A percentile compares a stretch with the other conserved stretches of the same genome.
phyloP scores from a whole-genome alignment of 495 filamentous ascomycete genomes.

The Penicillium steckii region DNA sequence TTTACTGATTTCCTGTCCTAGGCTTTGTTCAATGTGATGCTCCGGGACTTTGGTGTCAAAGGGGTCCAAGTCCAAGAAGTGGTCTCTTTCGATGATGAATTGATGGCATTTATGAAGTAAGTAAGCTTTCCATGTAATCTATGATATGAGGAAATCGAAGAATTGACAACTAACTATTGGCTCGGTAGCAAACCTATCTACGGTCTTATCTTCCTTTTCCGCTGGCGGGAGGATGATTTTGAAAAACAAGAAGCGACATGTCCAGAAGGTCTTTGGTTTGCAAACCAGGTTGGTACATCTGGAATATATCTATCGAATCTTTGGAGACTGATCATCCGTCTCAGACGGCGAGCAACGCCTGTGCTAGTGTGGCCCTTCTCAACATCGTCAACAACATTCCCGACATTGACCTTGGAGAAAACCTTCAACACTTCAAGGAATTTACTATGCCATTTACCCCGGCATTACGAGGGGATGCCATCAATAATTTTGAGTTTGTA shows the following conservation, averaged over 20 bases:
- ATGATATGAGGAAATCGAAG: too few species aligned
- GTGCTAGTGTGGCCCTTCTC: conserved; percentile 82
- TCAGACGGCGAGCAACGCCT: conserved; percentile 76
- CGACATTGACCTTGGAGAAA: conserved; percentile 60
- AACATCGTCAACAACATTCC: conserved; percentile 89
- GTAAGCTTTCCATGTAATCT: too few species aligned
- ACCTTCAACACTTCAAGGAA: conserved; percentile 67
- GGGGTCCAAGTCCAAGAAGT: conserved; percentile 77
- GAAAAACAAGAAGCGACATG: conserved; percentile 57
- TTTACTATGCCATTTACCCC: conserved; percentile 67
- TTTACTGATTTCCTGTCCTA: conserved; percentile 24
- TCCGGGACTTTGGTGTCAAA: conserved; percentile 71
- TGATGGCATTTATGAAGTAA: conserved; percentile 64
- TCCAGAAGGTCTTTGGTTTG: conserved; percentile 82
- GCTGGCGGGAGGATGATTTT: conserved; percentile 61
- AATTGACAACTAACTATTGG: conserved; percentile 6
- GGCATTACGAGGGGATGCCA: conserved; percentile 68
- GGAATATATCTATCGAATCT: too few species aligned
- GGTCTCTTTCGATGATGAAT: conserved; percentile 68
- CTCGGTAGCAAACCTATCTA: conserved; percentile 64
- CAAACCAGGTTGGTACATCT: conserved; percentile 68
- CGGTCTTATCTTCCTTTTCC: conserved; percentile 81
- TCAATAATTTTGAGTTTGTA: conserved; percentile 74
- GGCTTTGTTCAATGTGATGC: conserved; percentile 82
- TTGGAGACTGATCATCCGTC: conserved; percentile 6